Base-by-base conservation (phyloP, 1,284 basidiomycete species). In the Boletus smithii region DNA sequence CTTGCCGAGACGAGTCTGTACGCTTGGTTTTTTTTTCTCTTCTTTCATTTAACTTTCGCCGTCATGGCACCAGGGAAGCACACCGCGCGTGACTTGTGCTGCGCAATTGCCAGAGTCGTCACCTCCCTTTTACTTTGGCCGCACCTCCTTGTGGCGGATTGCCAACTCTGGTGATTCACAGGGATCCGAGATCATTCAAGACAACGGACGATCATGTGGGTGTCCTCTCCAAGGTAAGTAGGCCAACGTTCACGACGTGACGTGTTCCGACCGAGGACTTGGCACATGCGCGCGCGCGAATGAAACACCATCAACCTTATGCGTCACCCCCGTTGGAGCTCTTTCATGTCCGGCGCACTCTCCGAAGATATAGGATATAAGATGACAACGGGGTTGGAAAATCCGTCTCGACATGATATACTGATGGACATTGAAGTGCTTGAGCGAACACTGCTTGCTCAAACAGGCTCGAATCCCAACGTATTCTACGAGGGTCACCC, bases 241-340 rank as follows among this genome's bases (percentile, higher is more conserved):
- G n/a, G n/a, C n/a, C n/a, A 16, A 14, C n/a, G 30, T 29, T 33
- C 32, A 44, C 42, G 42, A n/a, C n/a, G n/a, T n/a, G n/a, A n/a
- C n/a, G n/a, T n/a, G n/a, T n/a, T n/a, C n/a, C 44, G 24, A 59
- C 56, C 59, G 60, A 61, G 58, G 58, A 59, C 55, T 46, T 47
- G 47, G n/a, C 23, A 30, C 22, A 4, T 4, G 22, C 7, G 11
- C 23, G 9, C 5, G 24, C 47, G 42, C 44, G 41, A 56, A 57
- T 61, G 57, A 58, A 57, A 61, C 56, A 56, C n/a, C n/a, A n/a
- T n/a, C n/a, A n/a, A n/a, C n/a, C n/a, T n/a, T n/a, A n/a, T n/a
- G n/a, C n/a, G n/a, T n/a, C n/a, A n/a, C n/a, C n/a, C n/a, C n/a
- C n/a, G n/a, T n/a, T n/a, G n/a, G n/a, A n/a, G n/a, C n/a, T n/a